A percentile compares a stretch with the other conserved stretches of the same genome.
Conservation (phyloP, 2,329 filamentous ascomycete species). For the Salinomyces thailandicus region DNA sequence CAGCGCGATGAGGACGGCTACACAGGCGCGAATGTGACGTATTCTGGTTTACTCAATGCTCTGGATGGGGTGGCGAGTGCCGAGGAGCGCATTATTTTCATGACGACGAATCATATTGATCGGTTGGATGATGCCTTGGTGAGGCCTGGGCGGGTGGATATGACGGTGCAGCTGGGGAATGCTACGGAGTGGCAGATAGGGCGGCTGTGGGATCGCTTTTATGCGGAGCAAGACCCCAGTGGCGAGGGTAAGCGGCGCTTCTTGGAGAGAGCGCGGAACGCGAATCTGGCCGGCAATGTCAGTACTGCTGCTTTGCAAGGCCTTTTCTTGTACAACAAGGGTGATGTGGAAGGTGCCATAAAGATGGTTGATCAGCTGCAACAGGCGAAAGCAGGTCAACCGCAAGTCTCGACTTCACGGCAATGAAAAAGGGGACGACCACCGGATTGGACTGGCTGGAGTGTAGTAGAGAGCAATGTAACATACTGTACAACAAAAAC, state of each 20-base stretch:
- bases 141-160: constrained; percentile 82
- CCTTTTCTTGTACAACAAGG: constrained; percentile 91
- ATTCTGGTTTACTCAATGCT: constrained; percentile 68
- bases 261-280: constrained; percentile 54
- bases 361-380: constrained; percentile 24
- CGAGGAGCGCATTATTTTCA: constrained; percentile 85
- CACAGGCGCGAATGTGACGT: constrained; percentile 78
- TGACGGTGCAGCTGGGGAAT: constrained; percentile 83
- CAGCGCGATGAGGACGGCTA: constrained; percentile 74
- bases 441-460: no score
- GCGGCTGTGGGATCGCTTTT: constrained; percentile 90
- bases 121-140: constrained; percentile 81
- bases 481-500: background rate
- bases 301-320: constrained; percentile 92
- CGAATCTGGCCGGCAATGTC: constrained; percentile 60
- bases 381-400: background rate
- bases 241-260: constrained; percentile 57
- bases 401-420: background rate
- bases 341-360: constrained; percentile 77
- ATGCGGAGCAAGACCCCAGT: constrained; percentile 64
- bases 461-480: background rate
- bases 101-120: constrained; percentile 91
- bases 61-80: constrained; percentile 84
- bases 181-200: constrained; percentile 75
- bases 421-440: no score